Percentiles rank a stretch among this genome's conserved stretches.
Evolutionary conservation across 2,329 filamentous ascomycete genomes (phyloP).

Genomic region (Pseudocercospora fuligena): DNA sequence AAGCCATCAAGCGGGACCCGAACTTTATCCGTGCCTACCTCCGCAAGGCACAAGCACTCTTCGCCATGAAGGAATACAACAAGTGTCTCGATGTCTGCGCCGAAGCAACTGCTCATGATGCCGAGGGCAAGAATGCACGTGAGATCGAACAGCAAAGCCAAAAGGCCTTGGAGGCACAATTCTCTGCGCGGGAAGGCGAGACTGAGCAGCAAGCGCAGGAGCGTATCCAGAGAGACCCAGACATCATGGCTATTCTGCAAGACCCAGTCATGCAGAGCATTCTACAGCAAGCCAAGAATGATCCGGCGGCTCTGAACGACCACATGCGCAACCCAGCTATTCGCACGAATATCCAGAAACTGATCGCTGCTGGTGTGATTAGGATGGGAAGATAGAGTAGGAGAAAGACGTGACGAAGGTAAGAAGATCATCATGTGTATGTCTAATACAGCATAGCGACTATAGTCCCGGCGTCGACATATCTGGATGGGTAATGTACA

Average conservation of each 20-base stretch:
- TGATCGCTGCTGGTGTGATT: slow-evolving; percentile 91
- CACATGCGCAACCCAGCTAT: slow-evolving; percentile 95
- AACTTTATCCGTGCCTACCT: slow-evolving; percentile 96
- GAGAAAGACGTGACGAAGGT: neutral
- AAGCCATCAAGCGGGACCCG: slow-evolving; percentile 86
- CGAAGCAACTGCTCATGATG: slow-evolving; percentile 78
- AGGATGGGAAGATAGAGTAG: slow-evolving; percentile 37
- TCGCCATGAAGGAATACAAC: slow-evolving; percentile 98
- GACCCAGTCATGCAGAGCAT: slow-evolving; percentile 97
- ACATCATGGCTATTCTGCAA: slow-evolving; percentile 87
- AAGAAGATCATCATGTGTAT: slow-evolving; percentile 12
- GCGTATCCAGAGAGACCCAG: slow-evolving; percentile 69
- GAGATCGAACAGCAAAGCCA: slow-evolving; percentile 95
- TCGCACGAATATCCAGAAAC: slow-evolving; percentile 87
- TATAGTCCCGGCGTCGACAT: neutral
- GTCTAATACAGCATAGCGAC: slow-evolving; percentile 7
- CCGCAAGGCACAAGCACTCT: slow-evolving; percentile 92
- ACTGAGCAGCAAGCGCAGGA: slow-evolving; percentile 89
- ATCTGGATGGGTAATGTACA: slow-evolving; percentile 2
- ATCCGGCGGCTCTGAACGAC: slow-evolving; percentile 90
- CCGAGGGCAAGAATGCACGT: slow-evolving; percentile 76
- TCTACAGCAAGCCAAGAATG: slow-evolving; percentile 93
- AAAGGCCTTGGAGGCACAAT: slow-evolving; percentile 90
- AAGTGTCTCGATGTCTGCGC: slow-evolving; percentile 89
- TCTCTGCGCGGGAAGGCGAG: slow-evolving; percentile 87